Evolutionary conservation across 2,329 filamentous ascomycete genomes (phyloP).

Genomic region (Xylaria arbuscula): DNA sequence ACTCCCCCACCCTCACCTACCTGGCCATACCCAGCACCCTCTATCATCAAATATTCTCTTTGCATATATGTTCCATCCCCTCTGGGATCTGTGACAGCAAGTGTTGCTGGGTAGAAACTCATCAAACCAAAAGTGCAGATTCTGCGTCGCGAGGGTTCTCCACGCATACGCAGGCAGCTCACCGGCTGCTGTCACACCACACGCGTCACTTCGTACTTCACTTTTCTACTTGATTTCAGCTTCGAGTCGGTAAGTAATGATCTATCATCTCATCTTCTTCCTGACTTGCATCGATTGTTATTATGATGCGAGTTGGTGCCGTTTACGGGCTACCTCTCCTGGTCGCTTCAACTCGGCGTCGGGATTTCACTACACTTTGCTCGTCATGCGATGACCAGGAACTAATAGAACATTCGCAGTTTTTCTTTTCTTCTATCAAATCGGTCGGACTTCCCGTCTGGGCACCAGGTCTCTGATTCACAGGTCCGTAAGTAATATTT

Average conservation of each 20-base stretch:
- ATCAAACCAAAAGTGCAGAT: constrained; percentile 4
- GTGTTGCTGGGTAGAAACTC: not conserved
- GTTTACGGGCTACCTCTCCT: not conserved
- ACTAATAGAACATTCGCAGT: not conserved
- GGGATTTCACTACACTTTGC: not conserved
- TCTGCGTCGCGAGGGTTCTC: not conserved
- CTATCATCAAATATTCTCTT: not conserved
- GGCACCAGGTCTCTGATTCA: not conserved
- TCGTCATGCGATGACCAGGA: not conserved
- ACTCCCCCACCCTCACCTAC: not conserved
- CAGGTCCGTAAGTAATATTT: constrained; percentile 8
- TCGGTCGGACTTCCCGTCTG: not conserved
- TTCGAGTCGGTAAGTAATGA: constrained; percentile 15
- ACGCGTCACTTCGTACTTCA: not conserved
- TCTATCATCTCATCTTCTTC: not conserved
- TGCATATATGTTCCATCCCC: not conserved
- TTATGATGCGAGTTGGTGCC: not conserved
- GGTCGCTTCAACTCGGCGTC: not conserved
- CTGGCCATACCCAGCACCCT: not conserved
- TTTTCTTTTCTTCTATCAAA: not conserved
- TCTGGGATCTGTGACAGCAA: not conserved
- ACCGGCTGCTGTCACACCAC: not conserved
- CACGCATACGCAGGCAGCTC: not conserved
- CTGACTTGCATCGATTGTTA: not conserved
- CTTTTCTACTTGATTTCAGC: not conserved